These are phyloP conservation scores for Sugiyamaella chiloensis DNA, from an alignment of 805 yeast species.

Conservation along the genomic window DNA sequence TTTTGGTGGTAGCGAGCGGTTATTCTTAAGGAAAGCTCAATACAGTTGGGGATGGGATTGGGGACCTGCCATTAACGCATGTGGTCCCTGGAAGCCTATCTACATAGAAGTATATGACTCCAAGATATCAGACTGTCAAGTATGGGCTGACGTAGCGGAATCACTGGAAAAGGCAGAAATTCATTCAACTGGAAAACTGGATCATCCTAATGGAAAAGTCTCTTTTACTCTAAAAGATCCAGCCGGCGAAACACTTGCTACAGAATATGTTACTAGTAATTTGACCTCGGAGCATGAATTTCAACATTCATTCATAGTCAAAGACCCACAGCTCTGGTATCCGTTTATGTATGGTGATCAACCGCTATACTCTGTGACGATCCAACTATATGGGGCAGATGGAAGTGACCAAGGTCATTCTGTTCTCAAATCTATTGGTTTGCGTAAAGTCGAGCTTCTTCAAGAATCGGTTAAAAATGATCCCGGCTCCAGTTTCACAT, in stretches of 20 bases:
- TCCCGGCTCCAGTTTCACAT: slow-evolving; percentile 41
- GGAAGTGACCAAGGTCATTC: slow-evolving; percentile 2
- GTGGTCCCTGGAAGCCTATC: slow-evolving; percentile 45
- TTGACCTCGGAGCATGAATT: background rate
- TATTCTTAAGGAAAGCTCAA: slow-evolving; percentile 46
- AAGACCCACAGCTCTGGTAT: slow-evolving; percentile 40
- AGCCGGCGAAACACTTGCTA: background rate
- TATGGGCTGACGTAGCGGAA: background rate
- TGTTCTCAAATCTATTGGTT: slow-evolving; percentile 32
- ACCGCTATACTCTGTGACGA: slow-evolving; percentile 31
- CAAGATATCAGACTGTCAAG: slow-evolving; percentile 21
- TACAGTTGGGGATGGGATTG: slow-evolving; percentile 60
- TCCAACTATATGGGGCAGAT: background rate
- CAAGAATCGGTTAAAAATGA: slow-evolving; percentile 33
- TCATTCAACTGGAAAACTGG: slow-evolving; percentile 1
- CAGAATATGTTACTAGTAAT: background rate
- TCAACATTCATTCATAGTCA: slow-evolving; percentile 11
- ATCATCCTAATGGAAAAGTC: background rate
- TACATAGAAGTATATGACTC: slow-evolving; percentile 27
- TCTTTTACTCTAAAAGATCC: background rate
- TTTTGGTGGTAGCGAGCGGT: slow-evolving; percentile 7
- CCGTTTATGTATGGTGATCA: slow-evolving; percentile 41
- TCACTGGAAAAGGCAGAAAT: background rate
- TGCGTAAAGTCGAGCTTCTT: slow-evolving; percentile 42
- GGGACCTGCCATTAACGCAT: slow-evolving; percentile 46